Evolutionary conservation across 2,329 filamentous ascomycete genomes (phyloP).

Genomic region (Sarocladium kiliense): DNA sequence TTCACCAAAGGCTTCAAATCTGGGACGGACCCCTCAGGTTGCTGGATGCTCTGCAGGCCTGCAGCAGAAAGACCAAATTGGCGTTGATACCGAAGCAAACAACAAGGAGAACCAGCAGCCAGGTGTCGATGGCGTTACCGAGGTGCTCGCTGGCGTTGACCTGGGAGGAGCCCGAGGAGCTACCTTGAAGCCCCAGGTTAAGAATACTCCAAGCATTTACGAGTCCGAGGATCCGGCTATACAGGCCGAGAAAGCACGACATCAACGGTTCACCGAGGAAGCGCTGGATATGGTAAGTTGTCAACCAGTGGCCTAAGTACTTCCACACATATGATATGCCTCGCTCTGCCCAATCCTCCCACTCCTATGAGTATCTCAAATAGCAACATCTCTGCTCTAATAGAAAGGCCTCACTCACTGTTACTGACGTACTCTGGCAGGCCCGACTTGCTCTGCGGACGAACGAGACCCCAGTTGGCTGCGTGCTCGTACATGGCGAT

Average conservation of each 20-base stretch:
- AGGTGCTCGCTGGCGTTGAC: not conserved
- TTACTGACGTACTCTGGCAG: conserved; percentile 35
- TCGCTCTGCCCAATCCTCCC: too few species aligned
- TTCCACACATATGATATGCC: too few species aligned
- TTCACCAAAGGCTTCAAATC: not conserved
- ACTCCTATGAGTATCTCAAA: too few species aligned
- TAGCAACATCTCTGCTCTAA: too few species aligned
- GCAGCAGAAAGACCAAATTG: not conserved
- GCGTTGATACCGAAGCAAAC: not conserved
- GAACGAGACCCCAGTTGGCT: conserved; percentile 95
- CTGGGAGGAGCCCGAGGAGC: not conserved
- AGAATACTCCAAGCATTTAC: not conserved
- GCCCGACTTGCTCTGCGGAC: conserved; percentile 77
- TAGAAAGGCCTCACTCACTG: too few species aligned
- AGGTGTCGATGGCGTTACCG: not conserved
- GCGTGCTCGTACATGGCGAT: conserved; percentile 79
- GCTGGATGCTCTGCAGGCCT: not conserved
- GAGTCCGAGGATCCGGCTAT: conserved; percentile 21
- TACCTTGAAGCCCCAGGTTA: not conserved
- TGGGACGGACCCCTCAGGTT: not conserved
- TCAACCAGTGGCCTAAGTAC: not conserved
- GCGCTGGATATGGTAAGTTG: conserved; percentile 74
- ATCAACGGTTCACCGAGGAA: conserved; percentile 68
- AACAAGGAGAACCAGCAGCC: not conserved
- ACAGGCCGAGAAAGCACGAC: conserved; percentile 26